Evolutionary conservation across 2,329 filamentous ascomycete genomes (phyloP).

Genomic region (Xylaria sp.): DNA sequence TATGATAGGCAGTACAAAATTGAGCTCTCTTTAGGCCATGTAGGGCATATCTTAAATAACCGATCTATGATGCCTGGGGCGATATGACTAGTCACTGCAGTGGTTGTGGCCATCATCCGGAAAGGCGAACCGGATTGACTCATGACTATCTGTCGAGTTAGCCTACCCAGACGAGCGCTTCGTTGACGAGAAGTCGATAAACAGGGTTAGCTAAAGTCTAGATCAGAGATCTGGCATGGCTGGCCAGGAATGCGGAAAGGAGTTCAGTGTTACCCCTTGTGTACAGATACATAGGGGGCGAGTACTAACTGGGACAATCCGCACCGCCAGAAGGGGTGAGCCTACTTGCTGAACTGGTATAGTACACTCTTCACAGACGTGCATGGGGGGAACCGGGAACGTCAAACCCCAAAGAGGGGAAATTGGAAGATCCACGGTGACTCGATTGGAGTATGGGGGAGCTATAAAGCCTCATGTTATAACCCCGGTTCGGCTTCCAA

Average conservation of each 20-base stretch:
- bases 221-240: slow-evolving; percentile 36
- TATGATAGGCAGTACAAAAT: slow-evolving; percentile 7
- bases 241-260: slow-evolving; percentile 14
- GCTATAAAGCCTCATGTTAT: slow-evolving; percentile 47
- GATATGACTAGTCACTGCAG: slow-evolving; percentile 1
- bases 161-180: slow-evolving; percentile 4
- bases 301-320: slow-evolving; percentile 1
- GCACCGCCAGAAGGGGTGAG: not conserved
- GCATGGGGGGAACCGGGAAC: slow-evolving; percentile 33
- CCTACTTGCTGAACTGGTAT: slow-evolving; percentile 14
- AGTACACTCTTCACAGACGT: slow-evolving; percentile 13
- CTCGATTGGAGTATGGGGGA: slow-evolving; percentile 33
- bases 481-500: slow-evolving; percentile 42
- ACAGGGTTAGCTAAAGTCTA: slow-evolving; percentile 28
- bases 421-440: slow-evolving; percentile 20
- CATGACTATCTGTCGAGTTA: slow-evolving; percentile 12
- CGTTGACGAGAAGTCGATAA: slow-evolving; percentile 1
- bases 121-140: slow-evolving; percentile 16
- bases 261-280: slow-evolving; percentile 15
- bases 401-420: slow-evolving; percentile 35
- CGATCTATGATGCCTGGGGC: slow-evolving; percentile 2
- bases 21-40: not conserved
- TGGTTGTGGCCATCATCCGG: not conserved
- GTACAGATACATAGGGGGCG: slow-evolving; percentile 12
- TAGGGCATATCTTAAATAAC: not conserved